A percentile compares a stretch with the other conserved stretches of the same genome.
phyloP scores from a whole-genome alignment of 2,329 filamentous ascomycete species.

The Mycosphaerelloides madeirae region DNA sequence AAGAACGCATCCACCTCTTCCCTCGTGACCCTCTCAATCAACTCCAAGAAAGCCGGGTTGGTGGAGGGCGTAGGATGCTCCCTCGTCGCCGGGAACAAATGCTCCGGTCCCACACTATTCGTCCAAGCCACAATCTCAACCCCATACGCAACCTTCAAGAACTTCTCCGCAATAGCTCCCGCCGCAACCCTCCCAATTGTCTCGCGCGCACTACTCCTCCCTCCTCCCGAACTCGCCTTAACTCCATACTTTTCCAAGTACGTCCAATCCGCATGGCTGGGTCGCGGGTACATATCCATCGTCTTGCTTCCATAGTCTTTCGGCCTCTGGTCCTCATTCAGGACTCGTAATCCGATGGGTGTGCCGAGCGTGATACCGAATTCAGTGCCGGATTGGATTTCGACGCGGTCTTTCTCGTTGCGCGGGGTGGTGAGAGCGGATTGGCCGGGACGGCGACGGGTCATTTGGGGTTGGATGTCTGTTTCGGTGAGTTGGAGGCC shows the following conservation, averaged over 20 bases:
- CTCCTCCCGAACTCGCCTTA: slow-evolving; percentile 85
- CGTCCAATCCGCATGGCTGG: slow-evolving; percentile 92
- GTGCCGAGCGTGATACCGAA: slow-evolving; percentile 85
- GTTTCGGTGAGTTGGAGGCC: slow-evolving; percentile 75
- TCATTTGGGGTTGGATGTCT: slow-evolving; percentile 87
- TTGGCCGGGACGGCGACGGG: slow-evolving; percentile 82
- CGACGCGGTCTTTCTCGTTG: slow-evolving; percentile 84
- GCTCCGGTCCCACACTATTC: slow-evolving; percentile 73
- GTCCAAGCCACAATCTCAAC: slow-evolving; percentile 91
- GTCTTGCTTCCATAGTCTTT: slow-evolving; percentile 75
- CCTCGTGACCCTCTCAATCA: slow-evolving; percentile 69
- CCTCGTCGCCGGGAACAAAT: slow-evolving; percentile 68
- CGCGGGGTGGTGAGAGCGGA: slow-evolving; percentile 85
- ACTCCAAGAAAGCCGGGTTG: slow-evolving; percentile 72
- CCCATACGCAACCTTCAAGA: slow-evolving; percentile 71
- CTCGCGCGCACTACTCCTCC: slow-evolving; percentile 86
- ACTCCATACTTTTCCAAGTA: slow-evolving; percentile 97
- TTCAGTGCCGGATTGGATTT: slow-evolving; percentile 90
- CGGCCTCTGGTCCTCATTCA: slow-evolving; percentile 89
- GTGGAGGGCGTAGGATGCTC: slow-evolving; percentile 64
- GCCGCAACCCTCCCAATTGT: slow-evolving; percentile 89
- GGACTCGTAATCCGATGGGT: slow-evolving; percentile 79
- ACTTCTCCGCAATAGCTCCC: slow-evolving; percentile 90
- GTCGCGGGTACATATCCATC: slow-evolving; percentile 87
- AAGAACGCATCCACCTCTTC: slow-evolving; percentile 73